These are phyloP conservation scores for Apiospora malaysiana DNA, from an alignment of 2,329 filamentous ascomycete genomes.

Conservation along the genomic window DNA sequence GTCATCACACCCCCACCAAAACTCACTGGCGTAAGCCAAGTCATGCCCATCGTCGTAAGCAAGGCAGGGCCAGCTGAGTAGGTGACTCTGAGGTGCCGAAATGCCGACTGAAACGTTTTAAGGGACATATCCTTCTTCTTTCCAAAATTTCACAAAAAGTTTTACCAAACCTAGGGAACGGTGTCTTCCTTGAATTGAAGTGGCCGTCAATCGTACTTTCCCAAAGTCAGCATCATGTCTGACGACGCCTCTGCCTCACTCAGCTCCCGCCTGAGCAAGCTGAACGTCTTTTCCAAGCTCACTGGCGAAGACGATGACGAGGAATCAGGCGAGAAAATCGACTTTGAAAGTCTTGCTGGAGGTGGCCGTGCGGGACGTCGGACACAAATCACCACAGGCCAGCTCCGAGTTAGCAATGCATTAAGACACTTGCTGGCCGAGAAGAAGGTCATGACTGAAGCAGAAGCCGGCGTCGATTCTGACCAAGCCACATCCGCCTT, in stretches of 20 bases:
- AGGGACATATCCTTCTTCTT: background rate
- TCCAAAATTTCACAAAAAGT: background rate
- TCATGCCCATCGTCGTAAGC: conserved; percentile 12
- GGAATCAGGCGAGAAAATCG: conserved; percentile 58
- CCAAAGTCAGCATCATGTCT: conserved; percentile 29
- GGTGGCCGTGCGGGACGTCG: conserved; percentile 61
- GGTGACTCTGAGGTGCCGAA: background rate
- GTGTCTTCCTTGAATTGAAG: background rate
- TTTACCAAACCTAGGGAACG: too few species aligned
- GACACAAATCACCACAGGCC: conserved; percentile 53
- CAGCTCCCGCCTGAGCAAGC: conserved; percentile 40
- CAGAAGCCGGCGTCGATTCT: conserved; percentile 53
- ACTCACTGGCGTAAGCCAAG: conserved; percentile 16
- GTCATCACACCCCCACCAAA: conserved; percentile 13
- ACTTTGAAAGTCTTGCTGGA: conserved; percentile 58
- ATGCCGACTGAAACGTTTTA: conserved; percentile 1
- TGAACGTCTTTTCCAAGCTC: conserved; percentile 46
- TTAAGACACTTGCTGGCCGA: conserved; percentile 61
- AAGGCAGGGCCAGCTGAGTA: background rate
- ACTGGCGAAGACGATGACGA: conserved; percentile 50
- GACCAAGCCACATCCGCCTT: conserved; percentile 52
- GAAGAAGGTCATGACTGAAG: conserved; percentile 54
- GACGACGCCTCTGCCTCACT: conserved; percentile 28
- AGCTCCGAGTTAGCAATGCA: conserved; percentile 64
- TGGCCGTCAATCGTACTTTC: background rate